Evolutionary conservation across 1,284 basidiomycete species (phyloP).

Genomic region (Sanghuangporus baumii): DNA sequence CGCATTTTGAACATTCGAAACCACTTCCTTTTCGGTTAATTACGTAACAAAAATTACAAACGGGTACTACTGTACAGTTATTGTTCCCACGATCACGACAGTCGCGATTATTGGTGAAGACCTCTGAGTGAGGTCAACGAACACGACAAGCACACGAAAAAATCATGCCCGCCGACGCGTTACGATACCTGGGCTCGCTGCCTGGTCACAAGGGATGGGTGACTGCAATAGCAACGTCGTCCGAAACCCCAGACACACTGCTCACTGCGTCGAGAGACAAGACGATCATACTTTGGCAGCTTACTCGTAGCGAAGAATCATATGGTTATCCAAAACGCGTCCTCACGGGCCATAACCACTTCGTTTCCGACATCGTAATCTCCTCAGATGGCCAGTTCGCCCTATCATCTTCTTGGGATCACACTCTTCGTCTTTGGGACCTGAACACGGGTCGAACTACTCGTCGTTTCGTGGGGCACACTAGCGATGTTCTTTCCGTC

Average conservation of each 20-base stretch:
- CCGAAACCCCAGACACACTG: conserved; percentile 96
- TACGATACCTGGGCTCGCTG: conserved; percentile 90
- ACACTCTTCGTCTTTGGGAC: conserved; percentile 99
- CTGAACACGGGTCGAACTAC: conserved; percentile 93
- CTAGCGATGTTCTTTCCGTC: conserved; percentile 95
- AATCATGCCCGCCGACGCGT: conserved; percentile 71
- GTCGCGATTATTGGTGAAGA: not conserved
- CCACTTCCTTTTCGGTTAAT: not conserved
- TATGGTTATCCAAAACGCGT: conserved; percentile 97
- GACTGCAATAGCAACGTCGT: conserved; percentile 93
- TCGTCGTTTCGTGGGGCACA: conserved; percentile 97
- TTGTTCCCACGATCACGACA: not conserved
- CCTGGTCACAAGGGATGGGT: conserved; percentile 96
- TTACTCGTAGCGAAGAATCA: conserved; percentile 90
- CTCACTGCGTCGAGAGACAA: conserved; percentile 98
- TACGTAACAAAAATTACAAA: not conserved
- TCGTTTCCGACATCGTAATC: conserved; percentile 98
- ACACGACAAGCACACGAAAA: not conserved
- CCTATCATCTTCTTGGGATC: conserved; percentile 99
- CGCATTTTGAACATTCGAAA: no score
- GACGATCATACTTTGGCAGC: conserved; percentile 99
- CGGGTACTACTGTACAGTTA: not conserved
- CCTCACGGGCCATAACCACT: conserved; percentile 99
- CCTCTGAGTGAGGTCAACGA: conserved; percentile 1
- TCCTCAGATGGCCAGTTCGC: conserved; percentile 99